Evolutionary conservation across 176 grass and related monocot genomes (phyloP), one percentile per base, ranked within the genome.

Genomic region (Musa acuminata): DNA sequence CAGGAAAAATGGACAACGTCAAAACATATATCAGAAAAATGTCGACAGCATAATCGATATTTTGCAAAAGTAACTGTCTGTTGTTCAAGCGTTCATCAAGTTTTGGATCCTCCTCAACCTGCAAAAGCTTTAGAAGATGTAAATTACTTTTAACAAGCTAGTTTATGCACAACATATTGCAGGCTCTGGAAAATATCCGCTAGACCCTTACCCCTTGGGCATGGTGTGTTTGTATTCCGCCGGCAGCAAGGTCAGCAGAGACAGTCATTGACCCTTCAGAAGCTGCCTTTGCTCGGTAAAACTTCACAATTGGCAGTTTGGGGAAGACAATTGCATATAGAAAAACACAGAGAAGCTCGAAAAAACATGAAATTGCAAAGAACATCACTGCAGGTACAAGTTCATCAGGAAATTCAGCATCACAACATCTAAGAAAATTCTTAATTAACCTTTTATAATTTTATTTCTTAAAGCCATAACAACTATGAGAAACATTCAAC

Each of bases 221-320:
- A 51, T 57, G 49, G 48, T 26, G 53, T 59, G 49, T 75, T 67
- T 85, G 65, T 7, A 94, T 53, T n/a, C 87, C 87, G 74, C 60
- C 80, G 7, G 87, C 91, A 74, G 78, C 91, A 72, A 94, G 87
- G 23, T 94, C 87, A 78, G 85, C 85, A 78, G 85, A 13, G 17
- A 93, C 87, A 52, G 85, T 86, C 76, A 58, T 92, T 78, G 80
- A 82, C 43, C 91, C 91, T 72, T 93, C 87, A 62, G 84, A 75
- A 25, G 88, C 87, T 21, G 83, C 87, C 82, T 86, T 98, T 55
- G 75, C 0, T 7, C 90, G 85, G 84, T 94, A 92, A 76, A 83
- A 80, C 80, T 87, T 81, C 77, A 94, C 90, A 55, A 98, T 98
- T 12, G 88, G 95, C 65, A 98, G 77, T 76, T 93, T 98, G 62